Conservation (phyloP, 208 protist genomes). For the Trypanosoma mega region DNA sequence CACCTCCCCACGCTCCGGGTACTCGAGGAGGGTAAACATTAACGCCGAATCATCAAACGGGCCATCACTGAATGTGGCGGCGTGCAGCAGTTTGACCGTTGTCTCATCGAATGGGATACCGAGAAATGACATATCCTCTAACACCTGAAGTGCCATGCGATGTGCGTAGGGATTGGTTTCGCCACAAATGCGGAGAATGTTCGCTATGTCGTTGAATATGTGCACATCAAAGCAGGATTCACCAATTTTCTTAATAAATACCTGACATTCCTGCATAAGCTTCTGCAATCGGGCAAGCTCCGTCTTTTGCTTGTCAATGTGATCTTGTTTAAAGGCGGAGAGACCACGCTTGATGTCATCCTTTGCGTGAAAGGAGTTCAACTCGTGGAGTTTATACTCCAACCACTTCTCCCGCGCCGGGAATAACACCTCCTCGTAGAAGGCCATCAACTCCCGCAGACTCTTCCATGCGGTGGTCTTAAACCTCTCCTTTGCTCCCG, state of each 20-base stretch:
- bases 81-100: constrained; percentile 72
- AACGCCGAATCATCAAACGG: constrained; percentile 84
- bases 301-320: constrained; percentile 77
- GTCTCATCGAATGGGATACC: constrained; percentile 67
- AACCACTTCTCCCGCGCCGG: constrained; percentile 53
- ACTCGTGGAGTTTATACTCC: constrained; percentile 60
- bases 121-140: constrained; percentile 90
- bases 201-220: constrained; percentile 86
- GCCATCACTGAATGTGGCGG: constrained; percentile 74
- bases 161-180: constrained; percentile 71
- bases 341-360: constrained; percentile 88
- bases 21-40: constrained; percentile 86
- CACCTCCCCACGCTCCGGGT: constrained; percentile 89
- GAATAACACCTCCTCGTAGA: constrained; percentile 87
- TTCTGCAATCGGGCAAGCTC: constrained; percentile 63
- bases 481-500: constrained; percentile 69
- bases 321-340: constrained; percentile 87
- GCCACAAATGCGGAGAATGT: constrained; percentile 84
- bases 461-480: constrained; percentile 60
- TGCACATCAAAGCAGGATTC: constrained; percentile 63
- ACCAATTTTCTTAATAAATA: constrained; percentile 52
- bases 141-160: constrained; percentile 66
- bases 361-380: constrained; percentile 84
- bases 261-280: constrained; percentile 65
- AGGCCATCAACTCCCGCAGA: constrained; percentile 47